Percentiles rank a stretch among this genome's conserved stretches.
Conservation (phyloP, 345 rosid species). For the Euphorbia tirucalli region DNA sequence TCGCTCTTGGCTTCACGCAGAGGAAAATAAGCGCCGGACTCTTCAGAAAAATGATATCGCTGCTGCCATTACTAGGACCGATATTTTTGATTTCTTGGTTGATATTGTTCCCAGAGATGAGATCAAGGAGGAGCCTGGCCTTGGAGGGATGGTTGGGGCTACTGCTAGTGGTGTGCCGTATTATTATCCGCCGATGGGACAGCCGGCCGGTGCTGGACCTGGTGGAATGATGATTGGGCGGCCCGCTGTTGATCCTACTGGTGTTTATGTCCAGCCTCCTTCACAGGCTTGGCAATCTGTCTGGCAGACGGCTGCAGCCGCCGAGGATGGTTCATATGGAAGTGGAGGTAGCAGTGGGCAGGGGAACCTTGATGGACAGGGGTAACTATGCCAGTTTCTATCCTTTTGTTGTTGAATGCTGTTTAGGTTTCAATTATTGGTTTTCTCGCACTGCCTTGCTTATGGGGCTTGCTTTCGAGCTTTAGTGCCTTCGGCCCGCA, state of each 20-base stretch:
- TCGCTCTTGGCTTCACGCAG: slow-evolving; percentile 97
- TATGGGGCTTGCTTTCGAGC: no score
- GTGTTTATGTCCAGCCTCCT: slow-evolving; percentile 75
- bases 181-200: slow-evolving; percentile 84
- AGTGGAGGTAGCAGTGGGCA: slow-evolving; percentile 69
- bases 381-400: slow-evolving; percentile 6
- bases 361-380: slow-evolving; percentile 55
- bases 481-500: no score
- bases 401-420: neutral
- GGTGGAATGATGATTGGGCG: slow-evolving; percentile 90
- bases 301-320: slow-evolving; percentile 67
- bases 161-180: slow-evolving; percentile 82
- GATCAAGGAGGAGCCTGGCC: slow-evolving; percentile 70
- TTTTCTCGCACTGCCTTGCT: no score
- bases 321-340: slow-evolving; percentile 64
- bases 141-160: slow-evolving; percentile 55
- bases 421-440: no score
- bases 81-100: slow-evolving; percentile 84
- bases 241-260: slow-evolving; percentile 76
- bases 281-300: slow-evolving; percentile 97
- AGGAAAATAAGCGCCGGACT: slow-evolving; percentile 89
- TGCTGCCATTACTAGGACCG: slow-evolving; percentile 87
- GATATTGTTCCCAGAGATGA: slow-evolving; percentile 92
- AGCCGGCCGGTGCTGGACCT: slow-evolving; percentile 46
- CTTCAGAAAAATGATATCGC: slow-evolving; percentile 95